These are phyloP conservation scores for Fusarium chlamydosporum DNA, from an alignment of 2,329 filamentous ascomycete genomes.

Conservation along the genomic window DNA sequence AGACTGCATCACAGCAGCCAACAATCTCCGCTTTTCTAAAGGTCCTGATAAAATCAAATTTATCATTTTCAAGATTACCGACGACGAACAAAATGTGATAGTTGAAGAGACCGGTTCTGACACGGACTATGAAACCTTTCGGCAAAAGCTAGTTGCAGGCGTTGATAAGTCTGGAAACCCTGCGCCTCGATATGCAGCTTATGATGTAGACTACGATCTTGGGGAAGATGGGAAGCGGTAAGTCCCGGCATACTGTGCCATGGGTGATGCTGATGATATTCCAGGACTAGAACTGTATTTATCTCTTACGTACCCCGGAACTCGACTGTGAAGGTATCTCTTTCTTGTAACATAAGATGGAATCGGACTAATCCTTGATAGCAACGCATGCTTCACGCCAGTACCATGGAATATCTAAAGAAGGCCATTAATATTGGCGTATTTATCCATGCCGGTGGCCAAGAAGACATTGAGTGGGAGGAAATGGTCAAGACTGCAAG, in stretches of 20 bases:
- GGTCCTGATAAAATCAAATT: constrained; percentile 28
- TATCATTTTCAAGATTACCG: constrained; percentile 38
- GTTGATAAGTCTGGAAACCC: constrained; percentile 24
- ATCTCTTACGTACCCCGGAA: constrained; percentile 41
- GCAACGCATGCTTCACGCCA: constrained; percentile 46
- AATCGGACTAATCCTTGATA: neutral
- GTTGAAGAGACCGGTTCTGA: constrained; percentile 32
- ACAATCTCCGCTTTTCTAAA: constrained; percentile 22
- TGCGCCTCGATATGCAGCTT: constrained; percentile 38
- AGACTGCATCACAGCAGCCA: constrained; percentile 34
- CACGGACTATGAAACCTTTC: constrained; percentile 34
- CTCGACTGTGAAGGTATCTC: constrained; percentile 36
- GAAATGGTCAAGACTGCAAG: constrained; percentile 30
- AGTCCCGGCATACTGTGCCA: accelerated
- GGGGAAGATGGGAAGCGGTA: constrained; percentile 41
- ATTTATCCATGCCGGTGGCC: constrained; percentile 37
- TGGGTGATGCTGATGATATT: neutral
- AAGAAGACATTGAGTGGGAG: constrained; percentile 34
- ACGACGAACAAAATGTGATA: constrained; percentile 28
- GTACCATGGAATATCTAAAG: constrained; percentile 43
- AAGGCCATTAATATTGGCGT: constrained; percentile 32
- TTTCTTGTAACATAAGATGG: neutral
- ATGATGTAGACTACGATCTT: constrained; percentile 41
- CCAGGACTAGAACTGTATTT: constrained; percentile 37
- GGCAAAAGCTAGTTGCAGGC: constrained; percentile 26